phyloP scores from a whole-genome alignment of 768 basidiomycete species.

The Boletus reticulatus region DNA sequence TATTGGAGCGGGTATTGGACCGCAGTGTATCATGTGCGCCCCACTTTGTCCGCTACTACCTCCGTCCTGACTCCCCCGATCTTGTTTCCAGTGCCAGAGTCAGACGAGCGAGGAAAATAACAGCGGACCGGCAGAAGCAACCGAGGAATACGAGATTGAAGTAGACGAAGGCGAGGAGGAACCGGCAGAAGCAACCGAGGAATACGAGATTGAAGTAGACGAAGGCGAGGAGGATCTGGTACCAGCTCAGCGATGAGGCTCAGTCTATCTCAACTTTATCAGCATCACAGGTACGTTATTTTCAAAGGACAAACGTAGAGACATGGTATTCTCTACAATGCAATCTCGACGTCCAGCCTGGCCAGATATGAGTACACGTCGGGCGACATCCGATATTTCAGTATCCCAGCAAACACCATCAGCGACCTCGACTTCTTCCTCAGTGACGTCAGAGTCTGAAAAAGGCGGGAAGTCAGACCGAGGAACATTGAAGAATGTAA shows the following conservation, averaged over 20 bases:
- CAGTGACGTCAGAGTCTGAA: conserved; percentile 57
- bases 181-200: too few relatives aligned
- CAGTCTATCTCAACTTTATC: too few relatives aligned
- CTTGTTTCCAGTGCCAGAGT: conserved; percentile 23
- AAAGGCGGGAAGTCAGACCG: conserved; percentile 23
- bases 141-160: conserved; percentile 28
- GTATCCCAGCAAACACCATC: conserved; percentile 85
- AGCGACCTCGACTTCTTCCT: conserved; percentile 81
- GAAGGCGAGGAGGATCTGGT: too few relatives aligned
- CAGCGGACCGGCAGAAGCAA: conserved; percentile 26
- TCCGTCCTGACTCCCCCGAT: background rate
- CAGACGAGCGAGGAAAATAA: conserved; percentile 16
- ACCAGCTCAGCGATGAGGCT: too few relatives aligned
- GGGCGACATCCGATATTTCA: conserved; percentile 87
- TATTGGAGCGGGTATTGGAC: conserved; percentile 92
- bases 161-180: conserved; percentile 25
- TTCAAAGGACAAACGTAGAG: background rate
- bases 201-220: too few relatives aligned
- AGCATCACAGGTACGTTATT: conserved; percentile 18
- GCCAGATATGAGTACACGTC: conserved; percentile 90
- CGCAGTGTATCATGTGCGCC: conserved; percentile 72
- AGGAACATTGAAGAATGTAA: conserved; percentile 13
- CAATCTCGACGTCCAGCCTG: conserved; percentile 81
- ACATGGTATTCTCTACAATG: conserved; percentile 25
- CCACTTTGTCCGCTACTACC: conserved; percentile 1